A percentile compares a stretch with the other conserved stretches of the same genome.
phyloP scores from a whole-genome alignment of 345 rosid species.

The Hibiscus syriacus region DNA sequence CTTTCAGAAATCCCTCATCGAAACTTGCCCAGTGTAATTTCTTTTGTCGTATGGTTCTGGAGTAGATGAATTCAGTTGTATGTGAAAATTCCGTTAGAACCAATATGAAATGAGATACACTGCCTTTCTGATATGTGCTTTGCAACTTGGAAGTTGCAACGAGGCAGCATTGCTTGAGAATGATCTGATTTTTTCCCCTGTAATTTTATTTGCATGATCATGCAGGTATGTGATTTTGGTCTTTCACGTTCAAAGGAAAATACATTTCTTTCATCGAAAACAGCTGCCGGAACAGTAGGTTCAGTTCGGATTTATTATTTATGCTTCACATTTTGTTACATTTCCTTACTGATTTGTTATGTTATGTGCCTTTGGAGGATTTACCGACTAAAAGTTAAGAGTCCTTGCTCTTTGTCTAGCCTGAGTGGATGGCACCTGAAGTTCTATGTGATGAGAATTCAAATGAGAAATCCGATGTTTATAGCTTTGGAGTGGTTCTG shows the following conservation, averaged over 20 bases:
- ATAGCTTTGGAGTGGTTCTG: slow-evolving; percentile 50
- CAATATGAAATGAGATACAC: not conserved
- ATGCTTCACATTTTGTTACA: not conserved
- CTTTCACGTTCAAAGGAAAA: slow-evolving; percentile 48
- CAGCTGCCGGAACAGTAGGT: slow-evolving; percentile 55
- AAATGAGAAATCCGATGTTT: slow-evolving; percentile 50
- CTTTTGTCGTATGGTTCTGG: not conserved
- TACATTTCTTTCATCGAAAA: slow-evolving; percentile 45
- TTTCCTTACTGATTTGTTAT: not conserved
- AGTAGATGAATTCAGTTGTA: not conserved
- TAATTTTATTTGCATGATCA: not conserved
- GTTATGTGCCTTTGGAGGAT: not conserved
- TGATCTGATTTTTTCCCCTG: not conserved
- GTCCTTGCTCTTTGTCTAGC: slow-evolving; percentile 22
- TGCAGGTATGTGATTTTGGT: slow-evolving; percentile 53
- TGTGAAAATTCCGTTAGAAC: not conserved
- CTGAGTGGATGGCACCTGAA: slow-evolving; percentile 67
- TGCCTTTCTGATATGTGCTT: not conserved
- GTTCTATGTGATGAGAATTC: slow-evolving; percentile 45
- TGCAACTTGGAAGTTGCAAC: too few species aligned
- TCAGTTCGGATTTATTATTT: not conserved
- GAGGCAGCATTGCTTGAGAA: not conserved
- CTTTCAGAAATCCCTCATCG: not conserved
- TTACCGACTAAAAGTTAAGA: not conserved
- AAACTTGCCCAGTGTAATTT: not conserved